These are phyloP conservation scores for Ceratocystis smalleyi DNA, from an alignment of 2,329 filamentous ascomycete species.

Conservation along the genomic window DNA sequence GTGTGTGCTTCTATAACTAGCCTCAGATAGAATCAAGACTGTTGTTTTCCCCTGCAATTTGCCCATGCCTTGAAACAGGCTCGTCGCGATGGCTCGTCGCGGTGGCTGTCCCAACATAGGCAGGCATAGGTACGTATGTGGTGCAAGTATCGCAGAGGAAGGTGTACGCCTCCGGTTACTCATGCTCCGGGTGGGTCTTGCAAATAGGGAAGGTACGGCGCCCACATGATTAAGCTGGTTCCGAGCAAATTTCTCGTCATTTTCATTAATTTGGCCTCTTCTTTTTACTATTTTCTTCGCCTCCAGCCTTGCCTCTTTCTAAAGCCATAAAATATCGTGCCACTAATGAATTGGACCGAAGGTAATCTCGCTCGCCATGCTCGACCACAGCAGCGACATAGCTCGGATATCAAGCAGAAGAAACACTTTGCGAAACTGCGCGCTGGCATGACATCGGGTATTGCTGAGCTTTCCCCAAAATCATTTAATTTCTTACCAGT, in stretches of 20 bases:
- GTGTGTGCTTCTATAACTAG: not conserved
- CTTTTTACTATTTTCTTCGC: not conserved
- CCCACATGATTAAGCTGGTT: not conserved
- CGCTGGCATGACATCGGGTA: not conserved
- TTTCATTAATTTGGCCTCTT: not conserved
- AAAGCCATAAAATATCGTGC: not conserved
- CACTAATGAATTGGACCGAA: conserved; percentile 30
- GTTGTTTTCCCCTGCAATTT: not conserved
- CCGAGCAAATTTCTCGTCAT: not conserved
- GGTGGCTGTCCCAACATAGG: not conserved
- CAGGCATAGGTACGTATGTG: no score
- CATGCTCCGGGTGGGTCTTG: not conserved
- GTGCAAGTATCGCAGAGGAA: not conserved
- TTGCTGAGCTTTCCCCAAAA: not conserved
- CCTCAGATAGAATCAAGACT: not conserved
- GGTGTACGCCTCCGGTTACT: not conserved
- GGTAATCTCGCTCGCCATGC: conserved; percentile 26
- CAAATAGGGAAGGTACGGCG: not conserved
- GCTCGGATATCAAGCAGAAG: conserved; percentile 25
- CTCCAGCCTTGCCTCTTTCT: not conserved
- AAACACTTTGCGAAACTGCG: conserved; percentile 24
- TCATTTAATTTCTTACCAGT: conserved; percentile 8
- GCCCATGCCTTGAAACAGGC: not conserved
- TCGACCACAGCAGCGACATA: conserved; percentile 23
- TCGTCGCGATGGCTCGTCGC: no score